Percentiles rank a stretch among this genome's conserved stretches.
Conservation (phyloP, 2,329 filamentous ascomycete genomes). For the Coniochaeta hoffmannii region DNA sequence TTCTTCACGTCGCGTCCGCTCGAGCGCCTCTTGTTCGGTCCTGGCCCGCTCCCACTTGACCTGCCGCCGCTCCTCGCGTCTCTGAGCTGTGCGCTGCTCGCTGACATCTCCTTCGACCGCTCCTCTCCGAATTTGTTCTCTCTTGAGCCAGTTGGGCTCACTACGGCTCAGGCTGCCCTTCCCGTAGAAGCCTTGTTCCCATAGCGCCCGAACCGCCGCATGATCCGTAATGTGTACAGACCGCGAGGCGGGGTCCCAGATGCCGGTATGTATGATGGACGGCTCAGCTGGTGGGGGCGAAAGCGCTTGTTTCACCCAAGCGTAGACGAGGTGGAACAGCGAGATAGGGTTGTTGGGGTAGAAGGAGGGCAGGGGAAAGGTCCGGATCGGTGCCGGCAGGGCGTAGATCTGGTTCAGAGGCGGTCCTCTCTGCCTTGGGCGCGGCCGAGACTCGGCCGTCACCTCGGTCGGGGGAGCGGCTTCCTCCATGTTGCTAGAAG, state of each 20-base stretch:
- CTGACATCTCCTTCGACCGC: constrained; percentile 61
- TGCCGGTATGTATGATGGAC: constrained; percentile 57
- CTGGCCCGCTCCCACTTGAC: constrained; percentile 91
- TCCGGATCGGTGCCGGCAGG: constrained; percentile 70
- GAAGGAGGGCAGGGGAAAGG: constrained; percentile 78
- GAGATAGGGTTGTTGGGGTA: constrained; percentile 91
- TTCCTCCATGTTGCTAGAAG: constrained; percentile 6
- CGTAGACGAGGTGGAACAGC: constrained; percentile 69
- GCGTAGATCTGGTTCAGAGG: constrained; percentile 67
- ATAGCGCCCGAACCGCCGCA: constrained; percentile 69
- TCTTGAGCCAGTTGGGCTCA: constrained; percentile 86
- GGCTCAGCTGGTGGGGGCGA: constrained; percentile 59
- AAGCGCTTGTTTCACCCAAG: constrained; percentile 68
- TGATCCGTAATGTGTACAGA: constrained; percentile 80
- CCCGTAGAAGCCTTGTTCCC: constrained; percentile 97
- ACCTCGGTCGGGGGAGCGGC: constrained; percentile 8
- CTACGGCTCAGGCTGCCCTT: constrained; percentile 90
- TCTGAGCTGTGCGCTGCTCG: constrained; percentile 69
- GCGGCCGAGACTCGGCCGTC: background rate
- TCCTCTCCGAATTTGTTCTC: constrained; percentile 68
- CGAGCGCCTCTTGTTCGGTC: constrained; percentile 75
- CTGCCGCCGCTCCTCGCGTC: constrained; percentile 72
- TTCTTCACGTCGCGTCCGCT: constrained; percentile 52
- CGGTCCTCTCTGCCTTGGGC: background rate
- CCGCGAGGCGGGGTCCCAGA: constrained; percentile 74